Base-by-base conservation (phyloP, 2,329 filamentous ascomycete genomes). In the Aspergillus tanneri region DNA sequence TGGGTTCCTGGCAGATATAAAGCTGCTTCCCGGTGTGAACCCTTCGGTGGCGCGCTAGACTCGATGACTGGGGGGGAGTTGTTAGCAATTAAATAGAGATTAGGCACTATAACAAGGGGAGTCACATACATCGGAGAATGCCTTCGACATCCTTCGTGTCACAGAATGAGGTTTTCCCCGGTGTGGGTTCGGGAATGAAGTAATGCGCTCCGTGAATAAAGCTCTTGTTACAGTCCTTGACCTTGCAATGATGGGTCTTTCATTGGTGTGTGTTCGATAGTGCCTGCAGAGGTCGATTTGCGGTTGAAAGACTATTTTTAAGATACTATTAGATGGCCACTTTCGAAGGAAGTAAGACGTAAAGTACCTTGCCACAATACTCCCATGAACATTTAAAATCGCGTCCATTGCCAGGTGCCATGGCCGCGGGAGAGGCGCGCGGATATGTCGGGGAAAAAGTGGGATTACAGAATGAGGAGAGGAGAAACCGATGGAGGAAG, bases 171-270 rank as follows among this genome's bases (percentile, higher is more conserved):
- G n/a, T n/a, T n/a, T n/a, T n/a, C n/a, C n/a, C n/a, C n/a, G n/a
- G n/a, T n/a, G n/a, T n/a, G n/a, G n/a, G n/a, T n/a, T n/a, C n/a
- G n/a, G n/a, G n/a, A n/a, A n/a, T n/a, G n/a, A n/a, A n/a, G n/a
- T n/a, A n/a, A 58, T 18, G 72, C 72, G 54, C 72, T 74, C 72
- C 69, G 54, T 75, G 72, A 50, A 75, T 75, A 53, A 75, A 75
- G 56, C 71, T 74, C 60, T 75, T 75, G 47, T 69, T 70, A 61
- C 72, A 75, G 49, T 70, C 68, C 43, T 67, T 63, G 39, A 72
- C 67, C 1, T 63, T 72, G 59, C 72, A 75, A 41, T 70, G 67
- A 52, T 75, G 74, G 72, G 72, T 41, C 72, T 69, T 53, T 75
- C 72, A 55, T 75, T 75, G 55, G 72, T 75, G 47, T 75, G 72